Evolutionary conservation across 768 basidiomycete species (phyloP), one percentile per base, ranked within the genome.

Genomic region (Hericium alpestre): DNA sequence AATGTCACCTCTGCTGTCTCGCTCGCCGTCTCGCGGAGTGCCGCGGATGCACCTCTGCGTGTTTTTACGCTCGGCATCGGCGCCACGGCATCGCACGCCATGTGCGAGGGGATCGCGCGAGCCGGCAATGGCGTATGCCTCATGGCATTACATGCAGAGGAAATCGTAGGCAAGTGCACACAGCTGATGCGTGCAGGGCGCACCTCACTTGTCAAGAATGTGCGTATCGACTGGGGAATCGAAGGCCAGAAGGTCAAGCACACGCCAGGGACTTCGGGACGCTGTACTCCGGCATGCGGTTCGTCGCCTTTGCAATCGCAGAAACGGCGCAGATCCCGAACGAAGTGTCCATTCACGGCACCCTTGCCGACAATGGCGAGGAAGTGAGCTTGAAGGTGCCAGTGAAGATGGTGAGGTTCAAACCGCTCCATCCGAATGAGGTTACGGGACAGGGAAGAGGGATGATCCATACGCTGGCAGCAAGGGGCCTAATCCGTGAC

Each of bases 61-160:
- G 71, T 84, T 3, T 86, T 83, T 57, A 72, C 76, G 9, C 73
- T 86, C 1, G 83, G 83, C 1, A 81, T 86, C 13, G 84, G 84
- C 12, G 52, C 69, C 22, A 61, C 59, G 0, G 74, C 77, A 2
- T 82, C 82, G 3, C 78, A 72, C 3, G 77, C 72, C 0, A 71
- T 79, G 61, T 80, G 79, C 61, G 73, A 79, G 59, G 67, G 74
- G 3, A 76, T 86, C n/a, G 82, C 84, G 0, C 65, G 70, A 16
- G 72, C 71, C 1, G 84, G 84, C 1, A 72, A 77, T 10, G 84
- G 84, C 15, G 68, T 72, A 25, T 76, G 65, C 52, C 66, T 80
- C 0, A 76, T 78, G 56, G 78, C 82, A 4, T 64, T 70, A 7
- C 65, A 72, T 3, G 65, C 72, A 10, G 79, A 80, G 54, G 69